Percentiles rank a stretch among this genome's conserved stretches.
phyloP scores from a whole-genome alignment of 768 basidiomycete species.

The Tricholoma furcatifolium region DNA sequence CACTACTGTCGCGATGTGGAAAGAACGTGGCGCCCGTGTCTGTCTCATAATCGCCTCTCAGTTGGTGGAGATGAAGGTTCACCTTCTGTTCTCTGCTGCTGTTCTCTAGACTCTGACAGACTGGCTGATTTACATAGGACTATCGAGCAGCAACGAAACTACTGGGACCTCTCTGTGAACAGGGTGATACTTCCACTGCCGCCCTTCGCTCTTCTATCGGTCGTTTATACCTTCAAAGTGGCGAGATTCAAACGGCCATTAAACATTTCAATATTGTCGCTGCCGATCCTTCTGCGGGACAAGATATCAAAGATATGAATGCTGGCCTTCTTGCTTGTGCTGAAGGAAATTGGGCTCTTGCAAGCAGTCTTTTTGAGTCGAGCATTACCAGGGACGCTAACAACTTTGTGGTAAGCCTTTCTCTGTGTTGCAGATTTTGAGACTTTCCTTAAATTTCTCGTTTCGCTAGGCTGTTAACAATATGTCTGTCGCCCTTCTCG shows the following conservation, averaged over 20 bases:
- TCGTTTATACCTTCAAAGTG: constrained; percentile 73
- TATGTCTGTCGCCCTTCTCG: constrained; percentile 66
- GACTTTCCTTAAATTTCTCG: neutral
- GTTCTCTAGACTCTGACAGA: neutral
- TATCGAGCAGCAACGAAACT: constrained; percentile 64
- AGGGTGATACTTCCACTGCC: constrained; percentile 41
- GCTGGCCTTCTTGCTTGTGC: constrained; percentile 64
- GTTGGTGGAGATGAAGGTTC: constrained; percentile 81
- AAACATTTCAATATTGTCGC: constrained; percentile 56
- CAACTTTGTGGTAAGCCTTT: constrained; percentile 52
- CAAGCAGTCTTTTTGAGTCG: constrained; percentile 41
- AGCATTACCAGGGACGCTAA: constrained; percentile 54
- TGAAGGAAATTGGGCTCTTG: constrained; percentile 66
- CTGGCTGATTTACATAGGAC: constrained; percentile 44
- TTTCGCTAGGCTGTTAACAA: constrained; percentile 56
- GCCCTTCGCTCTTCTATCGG: constrained; percentile 68
- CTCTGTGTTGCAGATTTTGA: neutral
- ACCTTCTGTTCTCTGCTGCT: constrained; percentile 2
- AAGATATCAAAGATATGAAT: constrained; percentile 58
- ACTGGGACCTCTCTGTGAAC: constrained; percentile 63
- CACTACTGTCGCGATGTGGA: constrained; percentile 66
- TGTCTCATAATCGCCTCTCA: constrained; percentile 79
- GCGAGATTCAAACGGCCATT: constrained; percentile 58
- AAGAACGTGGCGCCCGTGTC: constrained; percentile 75
- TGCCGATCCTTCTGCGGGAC: constrained; percentile 39